A percentile compares a stretch with the other conserved stretches of the same genome.
phyloP scores from a whole-genome alignment of 805 yeast genomes.

The Candida awuae region DNA sequence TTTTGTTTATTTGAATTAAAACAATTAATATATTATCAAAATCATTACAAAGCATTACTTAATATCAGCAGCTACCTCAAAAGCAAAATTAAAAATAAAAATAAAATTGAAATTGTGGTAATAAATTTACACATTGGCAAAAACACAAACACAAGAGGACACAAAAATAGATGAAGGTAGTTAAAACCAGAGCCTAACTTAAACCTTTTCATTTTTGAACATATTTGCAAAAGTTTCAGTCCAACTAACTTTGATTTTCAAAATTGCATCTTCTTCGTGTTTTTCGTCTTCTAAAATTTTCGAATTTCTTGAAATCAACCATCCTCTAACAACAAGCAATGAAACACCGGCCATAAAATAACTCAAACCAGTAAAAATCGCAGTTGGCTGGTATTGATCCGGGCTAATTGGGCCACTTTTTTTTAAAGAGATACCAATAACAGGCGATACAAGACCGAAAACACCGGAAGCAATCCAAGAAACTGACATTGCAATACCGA shows the following conservation, averaged over 20 bases:
- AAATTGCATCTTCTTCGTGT: conserved; percentile 20
- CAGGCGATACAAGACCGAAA: conserved; percentile 49
- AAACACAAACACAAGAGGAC: too few relatives aligned
- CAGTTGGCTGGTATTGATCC: conserved; percentile 42
- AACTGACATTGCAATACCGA: conserved; percentile 42
- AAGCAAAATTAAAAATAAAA: too few relatives aligned
- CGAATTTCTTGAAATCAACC: conserved; percentile 43
- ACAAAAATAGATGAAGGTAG: too few relatives aligned
- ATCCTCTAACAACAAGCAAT: conserved; percentile 44
- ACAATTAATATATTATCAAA: too few relatives aligned
- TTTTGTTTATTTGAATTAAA: too few relatives aligned
- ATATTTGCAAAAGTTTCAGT: conserved; percentile 4
- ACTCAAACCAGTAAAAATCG: conserved; percentile 52
- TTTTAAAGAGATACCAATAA: conserved; percentile 49
- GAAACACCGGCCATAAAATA: conserved; percentile 39
- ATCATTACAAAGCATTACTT: too few relatives aligned
- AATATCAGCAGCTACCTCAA: too few relatives aligned
- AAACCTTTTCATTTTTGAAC: conserved; percentile 4
- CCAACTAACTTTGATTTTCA: conserved; percentile 12
- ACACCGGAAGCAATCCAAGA: conserved; percentile 44
- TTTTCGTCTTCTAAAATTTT: conserved; percentile 7
- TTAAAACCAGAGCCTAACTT: too few relatives aligned
- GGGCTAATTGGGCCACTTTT: conserved; percentile 30
- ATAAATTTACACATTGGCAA: too few relatives aligned
- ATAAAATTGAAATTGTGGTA: too few relatives aligned